phyloP scores from a whole-genome alignment of 1,139 yeast genomes.

The Kurtzmaniella quercitrusa region DNA sequence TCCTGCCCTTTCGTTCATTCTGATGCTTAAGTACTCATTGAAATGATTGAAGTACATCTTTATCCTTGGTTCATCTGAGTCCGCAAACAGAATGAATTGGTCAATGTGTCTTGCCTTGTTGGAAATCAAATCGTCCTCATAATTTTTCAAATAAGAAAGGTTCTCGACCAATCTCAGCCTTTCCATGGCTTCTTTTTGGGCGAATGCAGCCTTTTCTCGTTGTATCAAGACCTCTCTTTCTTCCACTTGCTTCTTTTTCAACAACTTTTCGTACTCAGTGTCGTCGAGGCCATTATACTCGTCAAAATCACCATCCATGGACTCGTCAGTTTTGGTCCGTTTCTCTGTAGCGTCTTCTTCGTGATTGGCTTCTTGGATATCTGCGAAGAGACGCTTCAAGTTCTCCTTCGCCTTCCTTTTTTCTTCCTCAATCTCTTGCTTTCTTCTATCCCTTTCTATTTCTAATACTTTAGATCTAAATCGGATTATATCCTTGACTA shows the following conservation, averaged over 20 bases:
- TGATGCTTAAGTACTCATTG: conserved; percentile 31
- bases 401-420: conserved; percentile 48
- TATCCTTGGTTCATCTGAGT: conserved; percentile 11
- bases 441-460: conserved; percentile 53
- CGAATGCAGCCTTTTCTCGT: conserved; percentile 13
- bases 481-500: conserved; percentile 55
- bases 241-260: conserved; percentile 14
- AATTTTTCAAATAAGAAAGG: conserved; percentile 18
- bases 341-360: background rate
- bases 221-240: conserved; percentile 18
- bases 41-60: conserved; percentile 31
- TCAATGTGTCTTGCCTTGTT: conserved; percentile 35
- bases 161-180: conserved; percentile 13
- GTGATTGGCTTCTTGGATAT: conserved; percentile 24
- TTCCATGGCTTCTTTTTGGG: conserved; percentile 16
- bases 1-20: conserved; percentile 23
- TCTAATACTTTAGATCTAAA: conserved; percentile 60
- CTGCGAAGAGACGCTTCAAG: conserved; percentile 48
- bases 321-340: background rate
- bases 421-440: conserved; percentile 49
- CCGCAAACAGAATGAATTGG: conserved; percentile 21
- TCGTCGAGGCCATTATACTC: conserved; percentile 26
- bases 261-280: conserved; percentile 26
- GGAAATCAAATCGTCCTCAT: conserved; percentile 32
- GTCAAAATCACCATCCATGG: conserved; percentile 14